Conservation (phyloP, 2,329 filamentous ascomycete species). For the Nemania abortiva region DNA sequence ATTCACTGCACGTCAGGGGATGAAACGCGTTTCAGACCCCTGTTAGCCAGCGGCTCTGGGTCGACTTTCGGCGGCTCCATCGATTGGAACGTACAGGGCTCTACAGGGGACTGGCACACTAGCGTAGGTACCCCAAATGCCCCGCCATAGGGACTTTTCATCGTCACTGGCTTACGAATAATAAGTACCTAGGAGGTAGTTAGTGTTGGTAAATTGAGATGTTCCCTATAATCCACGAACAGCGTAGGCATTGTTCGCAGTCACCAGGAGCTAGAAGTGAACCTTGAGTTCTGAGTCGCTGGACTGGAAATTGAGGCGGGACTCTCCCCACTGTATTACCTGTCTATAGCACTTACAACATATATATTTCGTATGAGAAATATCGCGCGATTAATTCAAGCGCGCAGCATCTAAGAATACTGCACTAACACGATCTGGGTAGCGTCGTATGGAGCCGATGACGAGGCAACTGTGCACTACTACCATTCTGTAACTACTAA, state of each 20-base stretch:
- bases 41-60: slow-evolving; percentile 8
- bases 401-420: not conserved
- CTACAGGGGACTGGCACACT: not conserved
- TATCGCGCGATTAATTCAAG: not conserved
- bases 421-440: not conserved
- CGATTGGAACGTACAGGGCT: not conserved
- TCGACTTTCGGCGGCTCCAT: slow-evolving; percentile 2
- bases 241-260: no score
- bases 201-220: no score
- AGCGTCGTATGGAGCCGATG: slow-evolving; percentile 5
- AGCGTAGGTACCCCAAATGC: not conserved
- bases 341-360: not conserved
- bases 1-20: slow-evolving; percentile 1
- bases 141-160: not conserved
- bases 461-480: slow-evolving; percentile 17
- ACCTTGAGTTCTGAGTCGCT: not conserved
- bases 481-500: slow-evolving; percentile 34
- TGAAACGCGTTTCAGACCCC: slow-evolving; percentile 12
- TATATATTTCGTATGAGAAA: not conserved
- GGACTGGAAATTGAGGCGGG: not conserved
- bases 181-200: no score
- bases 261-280: no score
- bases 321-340: not conserved
- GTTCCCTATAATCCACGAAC: no score
- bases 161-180: not conserved